Conservation (phyloP, 176 grass and related monocot species). For the Dactylis glomerata region DNA sequence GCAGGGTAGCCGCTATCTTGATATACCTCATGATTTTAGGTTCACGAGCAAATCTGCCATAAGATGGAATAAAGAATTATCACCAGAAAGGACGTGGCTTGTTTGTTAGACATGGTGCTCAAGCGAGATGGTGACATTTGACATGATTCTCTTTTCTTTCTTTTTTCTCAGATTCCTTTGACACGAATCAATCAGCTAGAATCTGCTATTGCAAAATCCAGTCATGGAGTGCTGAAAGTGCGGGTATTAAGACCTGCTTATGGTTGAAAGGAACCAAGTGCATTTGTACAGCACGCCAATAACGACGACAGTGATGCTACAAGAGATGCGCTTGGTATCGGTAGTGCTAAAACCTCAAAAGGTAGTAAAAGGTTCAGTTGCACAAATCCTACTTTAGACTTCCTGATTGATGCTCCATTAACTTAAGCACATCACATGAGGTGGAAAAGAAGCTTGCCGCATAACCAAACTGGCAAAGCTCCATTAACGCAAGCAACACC, state of each 20-base stretch:
- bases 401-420: slow-evolving; percentile 11
- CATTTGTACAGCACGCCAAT: background rate
- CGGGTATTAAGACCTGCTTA: background rate
- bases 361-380: slow-evolving; percentile 9
- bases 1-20: slow-evolving; percentile 92
- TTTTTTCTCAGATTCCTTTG: background rate
- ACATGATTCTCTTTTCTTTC: background rate
- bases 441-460: slow-evolving; percentile 4
- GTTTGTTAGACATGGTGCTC: slow-evolving; percentile 1
- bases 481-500: slow-evolving; percentile 8
- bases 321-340: background rate
- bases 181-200: background rate
- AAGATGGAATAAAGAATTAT: slow-evolving; percentile 25
- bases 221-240: slow-evolving; percentile 1
- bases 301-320: background rate
- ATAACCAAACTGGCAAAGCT: background rate
- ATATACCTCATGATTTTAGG: slow-evolving; percentile 96
- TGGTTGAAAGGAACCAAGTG: slow-evolving; percentile 15
- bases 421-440: slow-evolving; percentile 19
- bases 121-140: background rate
- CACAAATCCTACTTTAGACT: slow-evolving; percentile 29
- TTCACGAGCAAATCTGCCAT: slow-evolving; percentile 70
- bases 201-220: background rate
- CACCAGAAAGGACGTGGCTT: background rate
- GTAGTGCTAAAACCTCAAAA: slow-evolving; percentile 14